Percentiles rank a stretch among this genome's conserved stretches.
These are phyloP conservation scores for Elsinoe necatrix DNA, from an alignment of 2,329 filamentous ascomycete species.

Conservation along the genomic window DNA sequence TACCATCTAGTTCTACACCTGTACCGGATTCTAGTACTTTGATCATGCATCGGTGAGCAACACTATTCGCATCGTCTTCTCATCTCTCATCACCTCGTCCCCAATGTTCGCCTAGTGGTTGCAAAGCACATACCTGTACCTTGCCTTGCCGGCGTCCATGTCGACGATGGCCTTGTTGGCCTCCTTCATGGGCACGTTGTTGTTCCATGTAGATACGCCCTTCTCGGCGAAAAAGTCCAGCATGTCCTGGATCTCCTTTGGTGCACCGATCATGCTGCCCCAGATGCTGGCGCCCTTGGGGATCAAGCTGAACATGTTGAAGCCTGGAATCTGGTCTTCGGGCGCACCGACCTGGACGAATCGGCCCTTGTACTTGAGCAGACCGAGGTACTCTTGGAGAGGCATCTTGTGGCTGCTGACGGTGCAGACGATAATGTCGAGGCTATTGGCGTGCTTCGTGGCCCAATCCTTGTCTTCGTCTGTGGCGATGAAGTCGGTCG, in stretches of 20 bases:
- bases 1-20: background rate
- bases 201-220: constrained; percentile 52
- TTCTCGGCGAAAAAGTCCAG: constrained; percentile 50
- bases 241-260: constrained; percentile 53
- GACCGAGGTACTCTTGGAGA: constrained; percentile 48
- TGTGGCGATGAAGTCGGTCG: constrained; percentile 48
- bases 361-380: constrained; percentile 50
- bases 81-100: constrained; percentile 13
- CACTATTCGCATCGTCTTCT: constrained; percentile 3
- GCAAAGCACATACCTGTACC: constrained; percentile 35
- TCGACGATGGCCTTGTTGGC: constrained; percentile 51
- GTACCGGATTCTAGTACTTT: background rate
- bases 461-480: constrained; percentile 50
- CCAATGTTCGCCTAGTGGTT: constrained; percentile 24
- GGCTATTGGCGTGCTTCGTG: constrained; percentile 40
- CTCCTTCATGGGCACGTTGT: constrained; percentile 51
- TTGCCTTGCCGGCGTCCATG: constrained; percentile 47
- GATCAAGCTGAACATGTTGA: constrained; percentile 51
- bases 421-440: constrained; percentile 52
- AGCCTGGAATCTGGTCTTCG: constrained; percentile 45
- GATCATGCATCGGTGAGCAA: background rate
- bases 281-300: constrained; percentile 41
- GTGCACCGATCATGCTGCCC: constrained; percentile 42
- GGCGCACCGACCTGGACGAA: constrained; percentile 60
- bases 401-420: constrained; percentile 54